A percentile compares a stretch with the other conserved stretches of the same genome.
phyloP scores from a whole-genome alignment of 495 filamentous ascomycete species.

The Penicillium chermesinum region DNA sequence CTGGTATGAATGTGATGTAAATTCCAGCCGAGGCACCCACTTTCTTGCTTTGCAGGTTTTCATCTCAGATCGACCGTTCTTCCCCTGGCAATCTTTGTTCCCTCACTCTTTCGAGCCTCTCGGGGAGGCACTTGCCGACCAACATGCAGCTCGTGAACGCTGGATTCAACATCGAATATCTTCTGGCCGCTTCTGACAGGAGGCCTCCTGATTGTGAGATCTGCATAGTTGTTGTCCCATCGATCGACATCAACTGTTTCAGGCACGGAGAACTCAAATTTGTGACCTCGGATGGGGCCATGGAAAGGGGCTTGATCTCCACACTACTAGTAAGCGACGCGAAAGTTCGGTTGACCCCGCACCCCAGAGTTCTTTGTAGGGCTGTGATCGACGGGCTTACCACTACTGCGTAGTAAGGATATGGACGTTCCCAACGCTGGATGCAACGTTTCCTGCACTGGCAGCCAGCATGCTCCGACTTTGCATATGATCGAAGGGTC shows the following conservation, averaged over 20 bases:
- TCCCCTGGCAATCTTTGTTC: not conserved
- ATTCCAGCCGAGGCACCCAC: conserved; percentile 5
- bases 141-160: too few species aligned
- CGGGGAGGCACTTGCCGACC: too few species aligned
- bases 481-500: too few species aligned
- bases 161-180: too few species aligned
- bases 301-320: not conserved
- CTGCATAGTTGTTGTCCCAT: too few species aligned
- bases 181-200: too few species aligned
- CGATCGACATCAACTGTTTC: not conserved
- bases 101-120: not conserved
- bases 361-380: not conserved
- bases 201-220: too few species aligned
- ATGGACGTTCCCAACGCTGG: too few species aligned
- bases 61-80: not conserved
- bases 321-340: not conserved
- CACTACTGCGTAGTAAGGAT: too few species aligned
- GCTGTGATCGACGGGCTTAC: not conserved
- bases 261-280: not conserved
- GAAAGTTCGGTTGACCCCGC: not conserved
- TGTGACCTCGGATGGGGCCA: not conserved
- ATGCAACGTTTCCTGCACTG: too few species aligned
- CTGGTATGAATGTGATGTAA: not conserved
- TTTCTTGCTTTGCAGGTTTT: not conserved
- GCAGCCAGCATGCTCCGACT: too few species aligned